Conservation (phyloP, 805 yeast genomes). For the Hanseniaspora valbyensis region DNA sequence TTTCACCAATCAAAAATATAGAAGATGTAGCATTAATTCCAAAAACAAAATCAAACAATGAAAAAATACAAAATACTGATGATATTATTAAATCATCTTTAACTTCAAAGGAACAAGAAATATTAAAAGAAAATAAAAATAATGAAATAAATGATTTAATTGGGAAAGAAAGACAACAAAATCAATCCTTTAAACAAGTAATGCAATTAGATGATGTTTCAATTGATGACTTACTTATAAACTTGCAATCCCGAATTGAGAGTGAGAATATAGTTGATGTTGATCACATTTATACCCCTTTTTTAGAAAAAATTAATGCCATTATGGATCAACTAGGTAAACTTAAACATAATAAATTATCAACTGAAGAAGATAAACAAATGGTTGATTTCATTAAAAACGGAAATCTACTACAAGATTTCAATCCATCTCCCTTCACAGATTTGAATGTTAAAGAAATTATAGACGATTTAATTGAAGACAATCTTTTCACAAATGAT, state of each 20-base stretch:
- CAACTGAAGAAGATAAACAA: not conserved
- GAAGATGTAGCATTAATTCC: slow-evolving; percentile 3
- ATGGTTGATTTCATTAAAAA: not conserved
- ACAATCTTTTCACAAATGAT: slow-evolving; percentile 20
- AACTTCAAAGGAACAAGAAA: too few relatives aligned
- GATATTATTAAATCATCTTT: too few relatives aligned
- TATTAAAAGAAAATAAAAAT: too few relatives aligned
- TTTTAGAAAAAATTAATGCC: not conserved
- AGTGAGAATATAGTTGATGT: not conserved
- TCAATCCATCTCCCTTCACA: slow-evolving; percentile 2
- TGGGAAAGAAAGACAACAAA: too few relatives aligned
- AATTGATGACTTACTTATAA: not conserved
- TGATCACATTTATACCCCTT: not conserved
- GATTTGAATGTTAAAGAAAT: slow-evolving; percentile 7
- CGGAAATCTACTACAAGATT: not conserved
- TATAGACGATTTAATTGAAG: slow-evolving; percentile 5
- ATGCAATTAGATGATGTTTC: too few relatives aligned
- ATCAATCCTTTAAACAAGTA: too few relatives aligned
- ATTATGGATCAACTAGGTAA: not conserved
- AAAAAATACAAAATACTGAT: too few relatives aligned
- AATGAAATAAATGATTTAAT: too few relatives aligned
- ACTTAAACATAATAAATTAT: not conserved
- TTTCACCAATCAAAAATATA: slow-evolving; percentile 1
- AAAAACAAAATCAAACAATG: not conserved
- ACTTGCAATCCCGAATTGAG: not conserved